Evolutionary conservation across 2,329 filamentous ascomycete species (phyloP).

Genomic region (Phyllosticta paracitricarpa): DNA sequence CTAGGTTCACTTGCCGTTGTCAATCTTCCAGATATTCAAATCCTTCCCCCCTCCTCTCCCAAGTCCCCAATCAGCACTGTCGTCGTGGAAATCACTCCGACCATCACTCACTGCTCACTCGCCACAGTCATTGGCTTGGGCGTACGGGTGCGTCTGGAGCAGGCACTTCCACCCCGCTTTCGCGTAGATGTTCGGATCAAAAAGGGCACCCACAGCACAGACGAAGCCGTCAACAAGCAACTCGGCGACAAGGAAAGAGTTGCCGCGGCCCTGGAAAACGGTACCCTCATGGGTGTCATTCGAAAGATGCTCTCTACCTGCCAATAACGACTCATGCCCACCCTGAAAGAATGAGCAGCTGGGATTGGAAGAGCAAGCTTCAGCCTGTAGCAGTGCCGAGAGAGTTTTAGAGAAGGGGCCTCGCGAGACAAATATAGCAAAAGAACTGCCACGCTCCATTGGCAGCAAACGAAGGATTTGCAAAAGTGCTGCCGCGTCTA

Average conservation of each 20-base stretch:
- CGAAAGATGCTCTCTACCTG: slow-evolving; percentile 91
- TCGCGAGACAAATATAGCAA: slow-evolving; percentile 4
- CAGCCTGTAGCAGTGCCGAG: not conserved
- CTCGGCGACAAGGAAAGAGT: slow-evolving; percentile 93
- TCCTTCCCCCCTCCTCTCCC: slow-evolving; percentile 56
- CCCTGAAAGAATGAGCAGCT: not conserved
- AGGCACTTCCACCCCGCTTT: slow-evolving; percentile 83
- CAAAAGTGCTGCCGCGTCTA: not conserved
- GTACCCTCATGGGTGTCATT: slow-evolving; percentile 75
- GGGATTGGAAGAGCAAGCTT: not conserved
- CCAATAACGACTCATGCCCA: slow-evolving; percentile 34
- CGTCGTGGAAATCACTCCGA: slow-evolving; percentile 84
- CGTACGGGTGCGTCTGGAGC: slow-evolving; percentile 81
- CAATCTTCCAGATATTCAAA: slow-evolving; percentile 86
- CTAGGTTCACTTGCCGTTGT: slow-evolving; percentile 90
- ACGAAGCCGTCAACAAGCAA: slow-evolving; percentile 94
- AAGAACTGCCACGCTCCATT: slow-evolving; percentile 1
- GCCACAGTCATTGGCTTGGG: slow-evolving; percentile 94
- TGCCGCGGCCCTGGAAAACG: slow-evolving; percentile 88
- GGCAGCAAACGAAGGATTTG: not conserved
- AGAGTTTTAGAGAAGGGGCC: not conserved
- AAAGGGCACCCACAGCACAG: slow-evolving; percentile 89
- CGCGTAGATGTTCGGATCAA: slow-evolving; percentile 90
- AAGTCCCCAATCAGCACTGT: slow-evolving; percentile 61
- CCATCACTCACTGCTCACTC: slow-evolving; percentile 91